Conservation (phyloP, 163 green algal genomes). For the Chlorella variabilis region DNA sequence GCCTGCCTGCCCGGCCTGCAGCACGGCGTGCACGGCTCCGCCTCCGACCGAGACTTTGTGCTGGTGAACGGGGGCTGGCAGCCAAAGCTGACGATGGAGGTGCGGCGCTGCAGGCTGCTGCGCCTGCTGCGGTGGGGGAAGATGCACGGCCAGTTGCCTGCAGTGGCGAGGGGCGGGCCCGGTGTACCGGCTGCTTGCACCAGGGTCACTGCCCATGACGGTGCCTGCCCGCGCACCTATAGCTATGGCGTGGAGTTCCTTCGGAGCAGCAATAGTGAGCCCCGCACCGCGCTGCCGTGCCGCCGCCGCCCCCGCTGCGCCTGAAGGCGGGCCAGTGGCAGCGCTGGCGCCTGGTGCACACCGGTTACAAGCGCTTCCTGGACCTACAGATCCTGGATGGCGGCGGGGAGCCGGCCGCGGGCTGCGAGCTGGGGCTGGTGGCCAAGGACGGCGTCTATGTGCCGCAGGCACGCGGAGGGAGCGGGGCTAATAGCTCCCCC, state of each 20-base stretch:
- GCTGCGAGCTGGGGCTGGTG: conserved; percentile 6
- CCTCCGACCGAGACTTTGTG: not conserved
- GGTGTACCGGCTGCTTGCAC: no score
- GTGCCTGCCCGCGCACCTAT: no score
- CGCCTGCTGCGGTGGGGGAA: no score
- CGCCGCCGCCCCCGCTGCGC: no score
- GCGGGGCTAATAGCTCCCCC: no score
- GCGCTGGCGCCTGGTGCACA: conserved; percentile 18
- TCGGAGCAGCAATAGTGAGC: no score
- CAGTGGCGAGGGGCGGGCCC: no score
- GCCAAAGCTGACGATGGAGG: not conserved
- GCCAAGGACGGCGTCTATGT: conserved; percentile 3
- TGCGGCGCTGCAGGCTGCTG: not conserved
- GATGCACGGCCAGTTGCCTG: no score
- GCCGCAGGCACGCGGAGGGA: not conserved
- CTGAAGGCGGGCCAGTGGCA: not conserved
- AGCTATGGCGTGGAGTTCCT: no score
- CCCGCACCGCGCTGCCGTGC: no score
- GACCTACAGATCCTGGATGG: not conserved
- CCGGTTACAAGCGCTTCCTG: not conserved
- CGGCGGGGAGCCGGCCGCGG: not conserved
- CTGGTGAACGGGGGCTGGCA: conserved; percentile 8
- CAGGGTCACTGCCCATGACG: no score
- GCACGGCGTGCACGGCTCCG: not conserved
- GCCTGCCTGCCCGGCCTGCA: not conserved